phyloP scores from a whole-genome alignment of 2,329 filamentous ascomycete genomes.

The Verticillium klebahnii region DNA sequence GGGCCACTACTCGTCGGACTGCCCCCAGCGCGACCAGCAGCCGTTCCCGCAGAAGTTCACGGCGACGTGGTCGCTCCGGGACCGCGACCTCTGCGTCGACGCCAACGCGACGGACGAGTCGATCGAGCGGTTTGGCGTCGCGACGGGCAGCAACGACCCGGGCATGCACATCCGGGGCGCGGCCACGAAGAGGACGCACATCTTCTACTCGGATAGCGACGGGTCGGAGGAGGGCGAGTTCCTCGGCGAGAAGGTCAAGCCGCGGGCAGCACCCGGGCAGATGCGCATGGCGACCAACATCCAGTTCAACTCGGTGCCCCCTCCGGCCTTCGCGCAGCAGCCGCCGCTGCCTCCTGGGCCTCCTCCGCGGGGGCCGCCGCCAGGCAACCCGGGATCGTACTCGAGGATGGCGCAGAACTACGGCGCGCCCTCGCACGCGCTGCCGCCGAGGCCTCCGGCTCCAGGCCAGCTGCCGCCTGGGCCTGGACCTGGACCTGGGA shows the following conservation, averaged over 20 bases:
- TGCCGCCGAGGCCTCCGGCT: background rate
- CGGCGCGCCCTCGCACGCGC: constrained; percentile 7
- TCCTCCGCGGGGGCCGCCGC: constrained; percentile 23
- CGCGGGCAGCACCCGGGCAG: constrained; percentile 23
- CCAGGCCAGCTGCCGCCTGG: background rate
- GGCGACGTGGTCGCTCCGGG: constrained; percentile 48
- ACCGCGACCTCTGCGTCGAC: constrained; percentile 46
- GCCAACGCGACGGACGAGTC: constrained; percentile 31
- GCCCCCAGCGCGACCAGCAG: constrained; percentile 24
- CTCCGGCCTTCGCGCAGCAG: constrained; percentile 18
- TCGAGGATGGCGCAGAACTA: constrained; percentile 10
- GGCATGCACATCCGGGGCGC: constrained; percentile 24
- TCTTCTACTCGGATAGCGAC: constrained; percentile 42
- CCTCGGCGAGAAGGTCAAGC: constrained; percentile 29
- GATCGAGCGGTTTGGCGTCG: constrained; percentile 25
- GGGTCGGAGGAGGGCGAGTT: constrained; percentile 40
- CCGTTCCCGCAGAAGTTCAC: background rate
- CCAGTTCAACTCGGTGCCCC: constrained; percentile 20
- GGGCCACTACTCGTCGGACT: constrained; percentile 55
- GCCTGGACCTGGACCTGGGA: background rate
- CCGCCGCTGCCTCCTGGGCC: constrained; percentile 35
- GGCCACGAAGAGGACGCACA: constrained; percentile 29
- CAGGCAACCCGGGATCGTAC: constrained; percentile 14
- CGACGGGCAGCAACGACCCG: constrained; percentile 17
- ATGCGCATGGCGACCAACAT: constrained; percentile 37